phyloP scores from a whole-genome alignment of 768 basidiomycete genomes.

The Trametes maxima region DNA sequence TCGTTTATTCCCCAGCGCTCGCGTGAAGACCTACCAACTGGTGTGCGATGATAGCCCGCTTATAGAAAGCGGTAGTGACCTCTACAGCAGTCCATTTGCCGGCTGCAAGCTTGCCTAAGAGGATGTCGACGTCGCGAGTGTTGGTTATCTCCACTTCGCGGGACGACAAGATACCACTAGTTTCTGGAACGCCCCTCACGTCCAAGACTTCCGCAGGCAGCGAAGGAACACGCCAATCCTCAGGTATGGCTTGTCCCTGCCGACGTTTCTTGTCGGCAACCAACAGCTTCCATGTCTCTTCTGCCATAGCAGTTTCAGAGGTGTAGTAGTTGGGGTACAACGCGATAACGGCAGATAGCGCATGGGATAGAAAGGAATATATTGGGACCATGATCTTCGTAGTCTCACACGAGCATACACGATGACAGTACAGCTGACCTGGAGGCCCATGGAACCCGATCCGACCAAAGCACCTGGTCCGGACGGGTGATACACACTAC shows the following conservation, averaged over 20 bases:
- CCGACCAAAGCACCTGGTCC: too few species aligned
- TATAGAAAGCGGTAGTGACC: conserved; percentile 74
- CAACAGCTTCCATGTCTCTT: conserved; percentile 50
- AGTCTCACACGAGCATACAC: too few species aligned
- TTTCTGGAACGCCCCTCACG: conserved; percentile 54
- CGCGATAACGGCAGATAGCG: neutral
- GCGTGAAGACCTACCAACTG: conserved; percentile 55
- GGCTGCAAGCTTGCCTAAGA: conserved; percentile 55
- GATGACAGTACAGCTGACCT: too few species aligned
- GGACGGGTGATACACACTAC: too few species aligned
- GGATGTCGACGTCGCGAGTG: conserved; percentile 46
- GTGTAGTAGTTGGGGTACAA: neutral
- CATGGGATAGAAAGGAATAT: neutral
- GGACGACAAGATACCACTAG: conserved; percentile 54
- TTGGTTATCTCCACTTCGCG: conserved; percentile 62
- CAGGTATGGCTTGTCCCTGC: conserved; percentile 58
- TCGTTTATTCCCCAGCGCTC: neutral
- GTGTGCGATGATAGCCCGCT: conserved; percentile 79
- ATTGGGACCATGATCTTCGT: too few species aligned
- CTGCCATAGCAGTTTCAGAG: neutral
- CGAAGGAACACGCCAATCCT: conserved; percentile 57
- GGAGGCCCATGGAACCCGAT: too few species aligned
- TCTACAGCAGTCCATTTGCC: conserved; percentile 60
- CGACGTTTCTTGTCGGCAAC: conserved; percentile 54
- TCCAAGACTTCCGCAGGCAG: conserved; percentile 49